phyloP scores from a whole-genome alignment of 495 filamentous ascomycete genomes.

The Immersiella caudata region DNA sequence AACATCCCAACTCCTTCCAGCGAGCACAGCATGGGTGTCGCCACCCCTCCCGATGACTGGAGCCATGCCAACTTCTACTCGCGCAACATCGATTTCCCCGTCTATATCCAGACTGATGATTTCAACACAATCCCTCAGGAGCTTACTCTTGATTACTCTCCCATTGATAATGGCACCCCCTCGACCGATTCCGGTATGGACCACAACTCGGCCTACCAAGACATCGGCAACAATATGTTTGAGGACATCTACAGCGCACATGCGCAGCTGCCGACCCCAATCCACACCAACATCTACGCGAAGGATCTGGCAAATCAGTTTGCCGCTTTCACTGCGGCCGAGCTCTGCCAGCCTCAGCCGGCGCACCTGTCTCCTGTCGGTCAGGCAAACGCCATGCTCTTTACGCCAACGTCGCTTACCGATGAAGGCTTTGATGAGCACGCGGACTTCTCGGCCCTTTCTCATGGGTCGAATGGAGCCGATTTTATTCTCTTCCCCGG shows the following conservation, averaged over 20 bases:
- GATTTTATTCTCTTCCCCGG: slow-evolving; percentile 42
- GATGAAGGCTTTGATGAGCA: slow-evolving; percentile 56
- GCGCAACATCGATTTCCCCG: slow-evolving; percentile 45
- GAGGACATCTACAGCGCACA: slow-evolving; percentile 61
- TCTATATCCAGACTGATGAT: slow-evolving; percentile 44
- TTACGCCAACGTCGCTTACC: slow-evolving; percentile 58
- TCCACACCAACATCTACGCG: slow-evolving; percentile 39
- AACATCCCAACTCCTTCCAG: slow-evolving; percentile 55
- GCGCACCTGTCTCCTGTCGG: slow-evolving; percentile 64
- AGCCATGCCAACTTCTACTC: slow-evolving; percentile 29
- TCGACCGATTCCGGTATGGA: slow-evolving; percentile 50
- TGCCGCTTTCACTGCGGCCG: slow-evolving; percentile 35
- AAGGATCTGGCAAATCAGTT: slow-evolving; percentile 45
- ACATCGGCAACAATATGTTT: slow-evolving; percentile 47
- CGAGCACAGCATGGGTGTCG: slow-evolving; percentile 44
- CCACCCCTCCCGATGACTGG: slow-evolving; percentile 49
- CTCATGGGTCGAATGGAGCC: slow-evolving; percentile 26
- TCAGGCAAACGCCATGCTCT: slow-evolving; percentile 66
- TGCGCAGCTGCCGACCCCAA: slow-evolving; percentile 46
- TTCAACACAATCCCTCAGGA: slow-evolving; percentile 45
- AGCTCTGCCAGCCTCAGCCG: slow-evolving; percentile 41
- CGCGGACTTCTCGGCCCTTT: slow-evolving; percentile 30
- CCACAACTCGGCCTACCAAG: slow-evolving; percentile 51
- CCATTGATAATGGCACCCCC: slow-evolving; percentile 50
- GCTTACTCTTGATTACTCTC: slow-evolving; percentile 53